Evolutionary conservation across 768 basidiomycete genomes (phyloP).

Genomic region (Naganishia vaughanmartiniae): DNA sequence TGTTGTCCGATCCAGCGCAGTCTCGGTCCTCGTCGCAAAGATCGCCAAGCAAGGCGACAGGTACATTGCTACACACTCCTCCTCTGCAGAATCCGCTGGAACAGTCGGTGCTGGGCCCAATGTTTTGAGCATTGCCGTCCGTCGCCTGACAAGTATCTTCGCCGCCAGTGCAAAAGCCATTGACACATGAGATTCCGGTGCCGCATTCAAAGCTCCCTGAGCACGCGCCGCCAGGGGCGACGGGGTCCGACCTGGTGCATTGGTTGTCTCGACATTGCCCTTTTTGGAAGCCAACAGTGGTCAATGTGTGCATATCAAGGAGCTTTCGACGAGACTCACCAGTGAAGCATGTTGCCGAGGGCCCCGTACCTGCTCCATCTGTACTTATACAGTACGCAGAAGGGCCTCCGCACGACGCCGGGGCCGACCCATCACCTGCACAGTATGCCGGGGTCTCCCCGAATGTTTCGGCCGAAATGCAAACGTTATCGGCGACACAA

Average conservation of each 20-base stretch:
- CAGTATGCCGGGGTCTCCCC: not conserved
- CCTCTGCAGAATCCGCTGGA: conserved; percentile 8
- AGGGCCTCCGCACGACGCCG: not conserved
- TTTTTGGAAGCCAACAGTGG: too few species aligned
- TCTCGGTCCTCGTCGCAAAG: conserved; percentile 15
- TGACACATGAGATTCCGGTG: not conserved
- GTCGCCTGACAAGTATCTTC: conserved; percentile 5
- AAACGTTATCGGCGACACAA: not conserved
- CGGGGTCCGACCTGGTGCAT: not conserved
- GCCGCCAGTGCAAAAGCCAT: conserved; percentile 13
- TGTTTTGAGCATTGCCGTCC: not conserved
- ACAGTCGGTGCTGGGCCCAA: conserved; percentile 1
- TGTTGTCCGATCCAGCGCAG: conserved; percentile 11
- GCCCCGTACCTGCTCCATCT: not conserved
- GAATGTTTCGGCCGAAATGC: not conserved
- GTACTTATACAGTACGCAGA: not conserved
- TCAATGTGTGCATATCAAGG: too few species aligned
- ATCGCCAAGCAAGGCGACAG: conserved; percentile 2
- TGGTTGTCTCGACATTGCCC: not conserved
- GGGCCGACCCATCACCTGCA: not conserved
- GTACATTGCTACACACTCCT: conserved; percentile 1
- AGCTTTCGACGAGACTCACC: not conserved
- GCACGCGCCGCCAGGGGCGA: too few species aligned
- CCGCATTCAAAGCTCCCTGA: not conserved
- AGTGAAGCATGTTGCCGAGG: not conserved